Conservation (phyloP, 352 stramenopile genomes). For the Pythium brassicae region DNA sequence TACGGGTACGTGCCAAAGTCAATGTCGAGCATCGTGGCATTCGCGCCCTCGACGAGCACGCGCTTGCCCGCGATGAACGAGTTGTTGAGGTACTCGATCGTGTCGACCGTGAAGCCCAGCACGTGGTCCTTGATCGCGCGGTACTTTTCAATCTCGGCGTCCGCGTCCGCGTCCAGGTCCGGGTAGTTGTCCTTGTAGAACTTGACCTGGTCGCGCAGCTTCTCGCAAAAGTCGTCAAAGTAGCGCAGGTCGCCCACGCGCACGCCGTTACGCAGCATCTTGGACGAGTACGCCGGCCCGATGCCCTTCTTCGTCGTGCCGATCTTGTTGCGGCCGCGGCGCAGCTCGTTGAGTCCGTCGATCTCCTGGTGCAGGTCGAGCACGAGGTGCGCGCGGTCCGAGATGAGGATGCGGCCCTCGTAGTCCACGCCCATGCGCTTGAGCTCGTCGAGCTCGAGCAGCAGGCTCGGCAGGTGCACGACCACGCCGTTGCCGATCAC, state of each 20-base stretch:
- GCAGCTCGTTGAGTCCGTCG: slow-evolving; percentile 80
- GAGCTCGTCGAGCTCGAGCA: slow-evolving; percentile 93
- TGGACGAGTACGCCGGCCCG: slow-evolving; percentile 97
- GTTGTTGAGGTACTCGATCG: slow-evolving; percentile 96
- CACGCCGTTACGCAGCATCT: slow-evolving; percentile 98
- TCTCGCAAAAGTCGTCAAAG: slow-evolving; percentile 86
- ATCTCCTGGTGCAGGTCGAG: slow-evolving; percentile 98
- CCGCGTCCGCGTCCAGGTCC: slow-evolving; percentile 69
- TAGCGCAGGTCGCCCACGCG: slow-evolving; percentile 94
- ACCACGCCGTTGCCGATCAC: slow-evolving; percentile 99
- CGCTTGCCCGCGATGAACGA: slow-evolving; percentile 94
- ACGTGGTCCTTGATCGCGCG: slow-evolving; percentile 79
- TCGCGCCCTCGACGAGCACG: slow-evolving; percentile 98
- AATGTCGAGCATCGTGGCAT: slow-evolving; percentile 99
- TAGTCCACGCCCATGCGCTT: slow-evolving; percentile 88
- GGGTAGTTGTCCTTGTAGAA: slow-evolving; percentile 91
- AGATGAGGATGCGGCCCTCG: slow-evolving; percentile 95
- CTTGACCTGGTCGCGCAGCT: slow-evolving; percentile 90
- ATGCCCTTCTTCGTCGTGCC: slow-evolving; percentile 99
- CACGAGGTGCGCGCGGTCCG: slow-evolving; percentile 97
- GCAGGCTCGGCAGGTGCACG: slow-evolving; percentile 95
- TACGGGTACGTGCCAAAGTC: slow-evolving; percentile 99
- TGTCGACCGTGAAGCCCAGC: slow-evolving; percentile 92
- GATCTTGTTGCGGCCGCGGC: slow-evolving; percentile 95
- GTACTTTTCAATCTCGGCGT: slow-evolving; percentile 86